phyloP scores from a whole-genome alignment of 2,329 filamentous ascomycete genomes.

The Fusarium longipes region DNA sequence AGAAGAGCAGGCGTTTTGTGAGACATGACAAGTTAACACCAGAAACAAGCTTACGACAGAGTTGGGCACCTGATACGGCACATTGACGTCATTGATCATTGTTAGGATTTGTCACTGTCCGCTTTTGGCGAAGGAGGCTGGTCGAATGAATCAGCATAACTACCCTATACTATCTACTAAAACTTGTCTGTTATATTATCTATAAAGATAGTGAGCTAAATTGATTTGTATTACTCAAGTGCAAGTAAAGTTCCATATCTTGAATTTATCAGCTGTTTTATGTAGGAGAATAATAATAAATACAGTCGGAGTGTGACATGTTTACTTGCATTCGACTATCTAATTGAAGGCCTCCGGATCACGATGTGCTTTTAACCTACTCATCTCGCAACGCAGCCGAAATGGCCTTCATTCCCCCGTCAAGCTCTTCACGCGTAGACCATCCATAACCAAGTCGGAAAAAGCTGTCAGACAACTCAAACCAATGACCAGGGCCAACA shows the following conservation, averaged over 20 bases:
- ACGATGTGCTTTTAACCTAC: no score
- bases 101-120: background rate
- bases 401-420: background rate
- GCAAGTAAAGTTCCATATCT: no score
- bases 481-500: slow-evolving; percentile 8
- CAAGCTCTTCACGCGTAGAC: background rate
- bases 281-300: no score
- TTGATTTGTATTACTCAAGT: no score
- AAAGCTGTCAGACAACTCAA: background rate
- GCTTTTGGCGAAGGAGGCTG: background rate
- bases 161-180: background rate
- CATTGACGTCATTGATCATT: slow-evolving; percentile 24
- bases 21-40: background rate
- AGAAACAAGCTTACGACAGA: slow-evolving; percentile 24
- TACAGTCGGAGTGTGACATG: no score
- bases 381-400: background rate
- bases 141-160: background rate
- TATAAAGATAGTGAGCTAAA: no score
- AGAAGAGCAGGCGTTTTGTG: slow-evolving; percentile 7
- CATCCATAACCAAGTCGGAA: slow-evolving; percentile 1
- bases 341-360: no score
- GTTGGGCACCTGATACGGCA: slow-evolving; percentile 22
- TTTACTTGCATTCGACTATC: no score
- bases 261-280: no score
- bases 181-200: no score